Base-by-base conservation (phyloP, 1,284 basidiomycete genomes). In the Flammula alnicola region DNA sequence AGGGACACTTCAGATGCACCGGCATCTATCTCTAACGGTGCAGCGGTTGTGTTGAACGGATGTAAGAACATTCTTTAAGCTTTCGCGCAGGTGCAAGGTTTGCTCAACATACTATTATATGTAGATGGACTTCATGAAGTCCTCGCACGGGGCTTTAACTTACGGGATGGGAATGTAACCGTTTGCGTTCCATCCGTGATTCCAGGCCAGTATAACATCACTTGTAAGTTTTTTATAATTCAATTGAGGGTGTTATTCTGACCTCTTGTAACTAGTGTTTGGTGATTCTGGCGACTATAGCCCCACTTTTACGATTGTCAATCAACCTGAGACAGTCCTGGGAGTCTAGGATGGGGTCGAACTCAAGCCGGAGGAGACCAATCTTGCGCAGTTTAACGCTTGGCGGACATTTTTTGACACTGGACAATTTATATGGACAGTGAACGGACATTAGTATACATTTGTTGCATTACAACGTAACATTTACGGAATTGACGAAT, bases 201-300 rank as follows among this genome's bases (percentile, higher is more conserved):
- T 14, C 49, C 58, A 11, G 61, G 62, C 12, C 26, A 47, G n/a
- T 57, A 61, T 40, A 55, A 43, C 14, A 61, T 67, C 37, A 63
- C 60, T 19, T 49, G 64, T 67, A 45, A 60, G 65, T 54, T n/a
- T 20, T 35, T 23, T 6, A 23, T 33, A 36, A 5, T n/a, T n/a
- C 8, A 27, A 1, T 26, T 11, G 20, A 10, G 6, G 19, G n/a
- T 0, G 26, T 29, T 22, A n/a, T 42, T 9, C 16, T 25, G 8
- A 36, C 9, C 16, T 44, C 23, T 49, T 19, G 4, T 17, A 14
- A 30, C 1, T 5, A 47, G 67, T 68, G 33, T 70, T 68, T 35
- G 67, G 68, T 9, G 66, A 69, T 44, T 70, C 68, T 35, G 66
- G 66, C 7, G 60, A 70, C 46, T 48, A 54, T 35, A 70, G 67